Percentiles rank a stretch among this genome's conserved stretches.
phyloP scores from a whole-genome alignment of 2,329 filamentous ascomycete genomes.

The Botrytis fragariae region DNA sequence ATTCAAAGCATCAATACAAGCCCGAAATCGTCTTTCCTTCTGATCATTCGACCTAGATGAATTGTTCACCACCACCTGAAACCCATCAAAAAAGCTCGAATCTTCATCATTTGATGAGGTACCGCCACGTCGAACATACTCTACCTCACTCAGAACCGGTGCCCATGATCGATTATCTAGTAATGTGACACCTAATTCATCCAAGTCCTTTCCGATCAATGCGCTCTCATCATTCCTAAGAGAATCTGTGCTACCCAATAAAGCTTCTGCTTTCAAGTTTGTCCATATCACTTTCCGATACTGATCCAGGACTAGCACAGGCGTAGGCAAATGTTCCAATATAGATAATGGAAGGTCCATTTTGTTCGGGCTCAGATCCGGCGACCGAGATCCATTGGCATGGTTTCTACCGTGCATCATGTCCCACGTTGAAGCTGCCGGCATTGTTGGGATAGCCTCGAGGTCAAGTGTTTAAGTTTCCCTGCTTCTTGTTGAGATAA shows the following conservation, averaged over 20 bases:
- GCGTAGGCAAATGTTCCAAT: slow-evolving; percentile 27
- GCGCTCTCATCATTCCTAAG: background rate
- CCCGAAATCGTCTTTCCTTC: slow-evolving; percentile 19
- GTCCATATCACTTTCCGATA: slow-evolving; percentile 22
- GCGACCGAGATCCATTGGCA: background rate
- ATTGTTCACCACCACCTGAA: slow-evolving; percentile 21
- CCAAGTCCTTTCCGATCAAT: slow-evolving; percentile 20
- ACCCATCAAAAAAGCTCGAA: background rate
- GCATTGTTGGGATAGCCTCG: background rate
- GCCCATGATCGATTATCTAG: slow-evolving; percentile 23
- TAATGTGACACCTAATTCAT: slow-evolving; percentile 25
- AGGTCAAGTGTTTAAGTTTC: background rate
- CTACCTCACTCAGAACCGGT: slow-evolving; percentile 22
- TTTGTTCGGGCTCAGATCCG: background rate
- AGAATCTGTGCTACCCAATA: slow-evolving; percentile 22
- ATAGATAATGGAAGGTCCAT: slow-evolving; percentile 29
- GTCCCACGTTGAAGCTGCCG: background rate
- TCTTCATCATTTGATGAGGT: background rate
- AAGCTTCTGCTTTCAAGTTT: slow-evolving; percentile 24
- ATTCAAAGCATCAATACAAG: slow-evolving; percentile 22
- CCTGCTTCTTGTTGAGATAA: background rate
- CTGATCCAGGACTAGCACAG: slow-evolving; percentile 28
- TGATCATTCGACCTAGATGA: background rate
- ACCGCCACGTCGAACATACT: background rate
- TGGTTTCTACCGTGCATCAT: background rate